Evolutionary conservation across 805 yeast genomes (phyloP), one percentile per base, ranked within the genome.

Genomic region (Ogataea henricii): DNA sequence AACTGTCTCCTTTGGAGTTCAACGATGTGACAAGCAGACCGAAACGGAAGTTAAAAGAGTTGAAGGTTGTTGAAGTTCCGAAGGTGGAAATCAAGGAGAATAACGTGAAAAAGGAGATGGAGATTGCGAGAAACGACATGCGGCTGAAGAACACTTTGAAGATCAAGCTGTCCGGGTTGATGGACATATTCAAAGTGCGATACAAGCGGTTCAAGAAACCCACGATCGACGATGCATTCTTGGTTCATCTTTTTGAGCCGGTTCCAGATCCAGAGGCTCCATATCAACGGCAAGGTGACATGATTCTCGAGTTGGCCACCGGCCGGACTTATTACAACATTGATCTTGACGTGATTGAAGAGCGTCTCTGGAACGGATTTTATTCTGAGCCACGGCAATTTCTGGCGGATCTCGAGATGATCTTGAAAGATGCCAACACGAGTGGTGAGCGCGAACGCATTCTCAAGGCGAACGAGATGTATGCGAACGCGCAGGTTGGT

Each of bases 361-460:
- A 94, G 63, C 76, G 99, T 49, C 68, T 94, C 46, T 94, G 99
- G 99, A 94, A 94, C 66, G 99, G 99, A 0, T 94, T 69, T 65
- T 94, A 94, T 61, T 84, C 89, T 32, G 97, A 90, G 59, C 97
- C 98, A 12, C 84, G 82, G 54, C 97, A 94, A 64, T 92, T 87
- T 61, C 69, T 91, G 57, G 81, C 78, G 55, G 99, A 94, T 62
- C 78, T 94, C 37, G 89, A 85, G 60, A 77, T 87, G 81, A 92
- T 94, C 32, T 83, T 87, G 37, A 75, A 75, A 27, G 99, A 94
- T 69, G 78, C 96, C 0, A 73, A 77, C 27, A 80, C 83, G 0
- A 68, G 77, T 2, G 89, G 88, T 0, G 98, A 92, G 55, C 76
- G 98, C 37, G 99, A 94, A 49, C 74, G 96, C 45, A 71, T 85